phyloP scores from a whole-genome alignment of 2,329 filamentous ascomycete species.

The Fusarium sp. region DNA sequence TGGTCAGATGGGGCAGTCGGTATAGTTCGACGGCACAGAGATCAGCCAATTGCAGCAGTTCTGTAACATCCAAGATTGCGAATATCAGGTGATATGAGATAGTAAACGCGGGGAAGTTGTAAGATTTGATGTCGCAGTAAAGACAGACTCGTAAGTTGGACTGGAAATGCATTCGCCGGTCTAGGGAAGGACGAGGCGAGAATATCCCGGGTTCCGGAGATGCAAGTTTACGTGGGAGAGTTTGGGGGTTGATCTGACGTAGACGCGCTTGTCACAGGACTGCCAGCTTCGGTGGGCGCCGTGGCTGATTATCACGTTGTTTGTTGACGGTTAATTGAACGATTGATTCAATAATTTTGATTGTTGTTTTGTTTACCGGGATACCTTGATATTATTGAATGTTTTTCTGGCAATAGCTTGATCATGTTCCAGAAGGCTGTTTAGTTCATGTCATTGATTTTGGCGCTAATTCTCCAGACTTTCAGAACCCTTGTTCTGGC shows the following conservation, averaged over 20 bases:
- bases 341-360: background rate
- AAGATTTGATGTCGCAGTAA: constrained; percentile 24
- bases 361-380: background rate
- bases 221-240: background rate
- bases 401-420: too few relatives aligned
- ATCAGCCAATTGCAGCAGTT: background rate
- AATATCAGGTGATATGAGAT: constrained; percentile 15
- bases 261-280: constrained; percentile 21
- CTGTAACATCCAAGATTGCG: background rate
- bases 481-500: background rate
- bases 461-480: constrained; percentile 12
- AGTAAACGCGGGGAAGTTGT: constrained; percentile 29
- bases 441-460: background rate
- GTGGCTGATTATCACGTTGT: constrained; percentile 26
- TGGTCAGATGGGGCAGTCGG: constrained; percentile 1
- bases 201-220: constrained; percentile 35
- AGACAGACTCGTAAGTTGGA: constrained; percentile 17
- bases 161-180: constrained; percentile 10
- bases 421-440: background rate
- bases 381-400: too few relatives aligned
- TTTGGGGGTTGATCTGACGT: constrained; percentile 16
- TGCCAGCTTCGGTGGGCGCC: constrained; percentile 17
- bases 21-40: background rate
- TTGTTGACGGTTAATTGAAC: background rate
- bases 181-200: constrained; percentile 32